Evolutionary conservation across 495 filamentous ascomycete genomes (phyloP).

Genomic region (Sporormia fimetaria): DNA sequence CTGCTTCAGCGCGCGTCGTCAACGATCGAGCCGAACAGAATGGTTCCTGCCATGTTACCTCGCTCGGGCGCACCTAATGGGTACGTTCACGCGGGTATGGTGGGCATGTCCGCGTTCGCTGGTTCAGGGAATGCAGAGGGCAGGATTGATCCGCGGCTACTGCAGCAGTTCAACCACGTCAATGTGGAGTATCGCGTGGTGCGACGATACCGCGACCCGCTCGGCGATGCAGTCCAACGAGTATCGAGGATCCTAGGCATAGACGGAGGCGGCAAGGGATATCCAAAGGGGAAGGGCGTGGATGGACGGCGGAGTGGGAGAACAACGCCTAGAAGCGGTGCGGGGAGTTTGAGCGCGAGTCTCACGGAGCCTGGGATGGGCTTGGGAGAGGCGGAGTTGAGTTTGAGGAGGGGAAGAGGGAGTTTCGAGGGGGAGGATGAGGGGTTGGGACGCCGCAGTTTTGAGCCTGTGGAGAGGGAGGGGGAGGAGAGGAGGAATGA

Average conservation of each 20-base stretch:
- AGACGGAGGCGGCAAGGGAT: no score
- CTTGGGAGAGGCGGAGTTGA: conserved; percentile 22
- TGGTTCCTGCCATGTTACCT: conserved; percentile 35
- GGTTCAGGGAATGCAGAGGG: conserved; percentile 32
- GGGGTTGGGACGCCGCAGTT: no score
- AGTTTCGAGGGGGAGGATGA: conserved; percentile 22
- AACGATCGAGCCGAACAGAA: conserved; percentile 43
- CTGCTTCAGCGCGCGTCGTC: conserved; percentile 58
- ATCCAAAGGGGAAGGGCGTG: no score
- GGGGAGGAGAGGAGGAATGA: conserved; percentile 16
- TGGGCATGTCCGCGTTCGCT: conserved; percentile 32
- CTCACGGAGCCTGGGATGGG: conserved; percentile 13
- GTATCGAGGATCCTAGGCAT: conserved; percentile 40
- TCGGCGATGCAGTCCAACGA: conserved; percentile 46
- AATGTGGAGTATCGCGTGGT: conserved; percentile 56
- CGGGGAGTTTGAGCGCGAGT: conserved; percentile 21
- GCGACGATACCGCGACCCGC: conserved; percentile 55
- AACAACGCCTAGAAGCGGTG: conserved; percentile 9
- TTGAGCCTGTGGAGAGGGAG: conserved; percentile 24
- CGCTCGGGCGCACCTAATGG: conserved; percentile 30
- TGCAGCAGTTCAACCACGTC: conserved; percentile 48
- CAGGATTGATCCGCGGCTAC: conserved; percentile 38
- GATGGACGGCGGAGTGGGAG: no score
- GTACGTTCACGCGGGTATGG: conserved; percentile 30
- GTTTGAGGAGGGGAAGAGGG: conserved; percentile 8